These are phyloP conservation scores for Tilletia walkeri DNA, from an alignment of 1,284 basidiomycete genomes.

Conservation along the genomic window DNA sequence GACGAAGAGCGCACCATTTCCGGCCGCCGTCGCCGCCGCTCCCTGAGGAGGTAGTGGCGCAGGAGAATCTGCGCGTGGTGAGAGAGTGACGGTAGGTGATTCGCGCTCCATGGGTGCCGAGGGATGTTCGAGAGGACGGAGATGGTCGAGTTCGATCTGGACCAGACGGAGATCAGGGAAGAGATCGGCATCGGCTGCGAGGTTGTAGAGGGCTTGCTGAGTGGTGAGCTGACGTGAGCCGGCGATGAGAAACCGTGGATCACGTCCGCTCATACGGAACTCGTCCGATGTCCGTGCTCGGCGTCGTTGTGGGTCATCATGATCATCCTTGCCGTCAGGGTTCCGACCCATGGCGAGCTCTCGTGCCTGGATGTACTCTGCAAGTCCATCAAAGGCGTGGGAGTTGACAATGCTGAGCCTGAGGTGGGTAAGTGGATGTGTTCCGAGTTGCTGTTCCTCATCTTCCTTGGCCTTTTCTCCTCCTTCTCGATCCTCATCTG, in stretches of 20 bases:
- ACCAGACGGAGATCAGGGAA: slow-evolving; percentile 7
- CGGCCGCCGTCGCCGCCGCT: not conserved
- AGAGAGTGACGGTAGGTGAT: not conserved
- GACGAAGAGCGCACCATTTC: too few relatives aligned
- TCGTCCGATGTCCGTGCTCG: not conserved
- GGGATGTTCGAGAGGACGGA: not conserved
- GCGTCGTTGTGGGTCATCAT: not conserved
- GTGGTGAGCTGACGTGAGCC: not conserved
- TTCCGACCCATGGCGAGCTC: not conserved
- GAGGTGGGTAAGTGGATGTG: slow-evolving; percentile 8
- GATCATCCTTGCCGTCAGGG: not conserved
- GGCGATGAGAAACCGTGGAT: not conserved
- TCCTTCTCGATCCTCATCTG: not conserved
- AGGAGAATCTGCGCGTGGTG: too few relatives aligned
- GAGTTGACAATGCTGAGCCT: not conserved
- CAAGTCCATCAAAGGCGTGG: not conserved
- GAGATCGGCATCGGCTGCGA: slow-evolving; percentile 10
- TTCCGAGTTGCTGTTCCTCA: not conserved
- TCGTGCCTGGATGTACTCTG: not conserved
- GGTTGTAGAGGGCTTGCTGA: slow-evolving; percentile 7
- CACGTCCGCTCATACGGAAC: not conserved
- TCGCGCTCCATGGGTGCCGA: not conserved
- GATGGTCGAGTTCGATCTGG: not conserved
- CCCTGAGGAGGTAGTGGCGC: too few relatives aligned
- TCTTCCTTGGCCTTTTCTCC: not conserved